Evolutionary conservation across 495 filamentous ascomycete species (phyloP).

Genomic region (Opeltia flavorubescens): DNA sequence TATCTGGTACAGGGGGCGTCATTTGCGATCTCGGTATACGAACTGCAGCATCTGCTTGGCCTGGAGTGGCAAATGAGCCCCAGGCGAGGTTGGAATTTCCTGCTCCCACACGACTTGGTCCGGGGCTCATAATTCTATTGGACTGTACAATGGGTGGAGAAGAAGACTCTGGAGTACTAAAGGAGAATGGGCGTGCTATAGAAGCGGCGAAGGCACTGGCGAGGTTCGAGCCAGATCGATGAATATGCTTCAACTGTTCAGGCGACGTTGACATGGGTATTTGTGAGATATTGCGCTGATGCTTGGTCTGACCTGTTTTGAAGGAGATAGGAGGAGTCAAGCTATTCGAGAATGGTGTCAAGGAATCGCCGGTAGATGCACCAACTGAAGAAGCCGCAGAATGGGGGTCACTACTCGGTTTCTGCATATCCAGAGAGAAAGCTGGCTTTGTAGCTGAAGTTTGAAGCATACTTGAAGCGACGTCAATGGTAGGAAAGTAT

Average conservation of each 20-base stretch:
- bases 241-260: slow-evolving; percentile 35
- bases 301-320: slow-evolving; percentile 6
- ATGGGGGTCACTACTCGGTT: slow-evolving; percentile 4
- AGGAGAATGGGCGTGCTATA: slow-evolving; percentile 57
- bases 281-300: slow-evolving; percentile 22
- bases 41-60: slow-evolving; percentile 17
- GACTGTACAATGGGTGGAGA: slow-evolving; percentile 41
- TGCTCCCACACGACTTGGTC: slow-evolving; percentile 48
- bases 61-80: slow-evolving; percentile 47
- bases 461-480: slow-evolving; percentile 36
- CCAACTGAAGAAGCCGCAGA: slow-evolving; percentile 9
- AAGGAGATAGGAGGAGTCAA: slow-evolving; percentile 46
- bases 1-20: slow-evolving; percentile 25
- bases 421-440: slow-evolving; percentile 2
- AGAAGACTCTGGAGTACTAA: slow-evolving; percentile 50
- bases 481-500: slow-evolving; percentile 51
- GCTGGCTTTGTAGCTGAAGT: slow-evolving; percentile 8
- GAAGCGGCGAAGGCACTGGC: slow-evolving; percentile 54
- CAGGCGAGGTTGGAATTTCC: slow-evolving; percentile 48
- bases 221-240: slow-evolving; percentile 38
- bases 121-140: slow-evolving; percentile 52
- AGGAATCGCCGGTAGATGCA: slow-evolving; percentile 22
- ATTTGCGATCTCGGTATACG: slow-evolving; percentile 21
- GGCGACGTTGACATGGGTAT: slow-evolving; percentile 61
- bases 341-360: slow-evolving; percentile 42